A percentile compares a stretch with the other conserved stretches of the same genome.
These are phyloP conservation scores for Ascochyta clinopodiicola DNA, from an alignment of 2,329 filamentous ascomycete genomes.

Conservation along the genomic window DNA sequence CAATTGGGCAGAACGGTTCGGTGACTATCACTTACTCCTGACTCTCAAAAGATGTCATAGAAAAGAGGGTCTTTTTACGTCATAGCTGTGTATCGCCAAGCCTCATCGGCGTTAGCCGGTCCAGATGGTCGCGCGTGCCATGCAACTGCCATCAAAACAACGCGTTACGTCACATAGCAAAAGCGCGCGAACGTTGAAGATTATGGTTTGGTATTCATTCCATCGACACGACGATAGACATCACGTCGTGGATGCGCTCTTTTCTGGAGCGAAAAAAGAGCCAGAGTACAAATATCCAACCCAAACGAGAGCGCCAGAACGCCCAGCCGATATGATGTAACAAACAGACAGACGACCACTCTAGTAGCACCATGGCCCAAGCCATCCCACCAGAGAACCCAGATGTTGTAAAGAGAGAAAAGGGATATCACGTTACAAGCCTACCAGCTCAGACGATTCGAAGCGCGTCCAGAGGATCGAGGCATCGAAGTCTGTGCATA, in stretches of 20 bases:
- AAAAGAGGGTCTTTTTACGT: not conserved
- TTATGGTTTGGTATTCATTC: constrained; percentile 10
- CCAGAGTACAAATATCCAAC: constrained; percentile 8
- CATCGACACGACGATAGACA: constrained; percentile 14
- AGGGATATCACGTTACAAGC: constrained; percentile 43
- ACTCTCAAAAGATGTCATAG: not conserved
- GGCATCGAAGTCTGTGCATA: constrained; percentile 15
- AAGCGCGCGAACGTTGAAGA: constrained; percentile 5
- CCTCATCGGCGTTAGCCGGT: not conserved
- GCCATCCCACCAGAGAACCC: constrained; percentile 17
- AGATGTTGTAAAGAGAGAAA: constrained; percentile 31
- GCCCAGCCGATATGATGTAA: constrained; percentile 36
- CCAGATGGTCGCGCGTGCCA: not conserved
- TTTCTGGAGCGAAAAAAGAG: constrained; percentile 2
- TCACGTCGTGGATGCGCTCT: constrained; percentile 8
- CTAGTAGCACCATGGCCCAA: constrained; percentile 19
- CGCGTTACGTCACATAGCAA: constrained; percentile 1
- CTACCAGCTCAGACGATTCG: constrained; percentile 10
- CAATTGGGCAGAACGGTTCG: too few species aligned
- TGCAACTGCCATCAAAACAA: constrained; percentile 7
- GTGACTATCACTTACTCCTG: not conserved
- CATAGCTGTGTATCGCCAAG: not conserved
- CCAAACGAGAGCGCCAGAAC: constrained; percentile 25
- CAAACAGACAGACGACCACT: constrained; percentile 27
- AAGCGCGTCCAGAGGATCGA: constrained; percentile 6